Percentiles rank a stretch among this genome's conserved stretches.
Evolutionary conservation across 306 rosid species (phyloP).

Genomic region (Canavalia gladiata): DNA sequence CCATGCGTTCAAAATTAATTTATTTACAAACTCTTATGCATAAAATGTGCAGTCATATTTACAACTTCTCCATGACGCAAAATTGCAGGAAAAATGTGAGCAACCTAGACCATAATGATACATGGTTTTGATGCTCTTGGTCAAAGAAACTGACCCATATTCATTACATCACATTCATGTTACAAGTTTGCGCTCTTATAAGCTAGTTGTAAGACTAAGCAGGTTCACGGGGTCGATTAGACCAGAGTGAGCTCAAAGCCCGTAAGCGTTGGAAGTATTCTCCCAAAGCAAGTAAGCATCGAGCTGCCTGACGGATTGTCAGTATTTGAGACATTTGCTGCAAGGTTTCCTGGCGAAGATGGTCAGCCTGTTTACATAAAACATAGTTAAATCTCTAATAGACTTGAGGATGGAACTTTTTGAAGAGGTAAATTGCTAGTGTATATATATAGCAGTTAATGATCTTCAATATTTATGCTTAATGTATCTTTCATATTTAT

Average conservation of each 20-base stretch:
- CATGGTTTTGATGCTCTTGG: conserved; percentile 48
- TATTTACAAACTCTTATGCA: conserved; percentile 56
- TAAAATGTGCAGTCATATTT: conserved; percentile 64
- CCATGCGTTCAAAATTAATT: conserved; percentile 45
- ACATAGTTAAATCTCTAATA: conserved; percentile 29
- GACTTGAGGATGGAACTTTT: conserved; percentile 7
- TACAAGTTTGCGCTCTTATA: conserved; percentile 47
- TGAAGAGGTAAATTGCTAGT: neutral
- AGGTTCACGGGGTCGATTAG: conserved; percentile 78
- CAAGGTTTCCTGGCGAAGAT: conserved; percentile 83
- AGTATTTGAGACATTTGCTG: conserved; percentile 83
- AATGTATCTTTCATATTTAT: neutral
- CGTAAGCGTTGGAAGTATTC: conserved; percentile 92
- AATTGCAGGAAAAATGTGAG: conserved; percentile 69
- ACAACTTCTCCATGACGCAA: conserved; percentile 66
- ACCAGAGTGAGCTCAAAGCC: conserved; percentile 85
- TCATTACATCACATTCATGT: conserved; percentile 47
- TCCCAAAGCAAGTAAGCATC: conserved; percentile 86
- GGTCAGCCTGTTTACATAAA: conserved; percentile 76
- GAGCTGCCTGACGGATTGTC: conserved; percentile 81
- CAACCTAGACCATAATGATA: conserved; percentile 49
- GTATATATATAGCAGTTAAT: neutral
- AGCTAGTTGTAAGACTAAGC: conserved; percentile 57
- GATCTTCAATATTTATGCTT: conserved; percentile 9
- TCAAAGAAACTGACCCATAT: conserved; percentile 45